Base-by-base conservation (phyloP, 1,139 yeast genomes). In the Geotrichum restrictum region DNA sequence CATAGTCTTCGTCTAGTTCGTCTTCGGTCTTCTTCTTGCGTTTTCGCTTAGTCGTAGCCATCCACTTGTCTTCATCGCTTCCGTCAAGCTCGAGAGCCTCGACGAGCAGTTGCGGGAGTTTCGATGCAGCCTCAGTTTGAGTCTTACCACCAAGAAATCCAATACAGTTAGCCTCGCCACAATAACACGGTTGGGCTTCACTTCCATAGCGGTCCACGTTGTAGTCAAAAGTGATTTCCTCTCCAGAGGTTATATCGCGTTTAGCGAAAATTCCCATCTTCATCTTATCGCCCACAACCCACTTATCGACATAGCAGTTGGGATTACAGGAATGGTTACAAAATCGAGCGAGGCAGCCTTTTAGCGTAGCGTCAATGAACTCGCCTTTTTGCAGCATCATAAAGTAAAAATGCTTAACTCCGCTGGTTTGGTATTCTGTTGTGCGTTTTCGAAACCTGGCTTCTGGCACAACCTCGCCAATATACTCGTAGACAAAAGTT, bases 171-270 rank as follows among this genome's bases (percentile, higher is more conserved):
- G 85, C 77, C 59, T 91, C 95, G 1, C 95, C 97, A 72, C 98
- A 93, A 69, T 86, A 87, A 69, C 98, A 93, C 22, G 88, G 87
- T 70, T 93, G 98, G 6, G 95, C 89, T 58, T 83, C 84, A 1
- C 97, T 95, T 27, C 98, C 98, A 68, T 89, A 93, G 56, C 98
- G 76, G 69, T 93, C 98, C 27, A 93, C 98, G 65, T 93, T 93
- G 69, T 93, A 93, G 69, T 93, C 96, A 71, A 93, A 91, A 0
- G 97, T 88, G 58, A 93, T 82, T 67, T 93, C 98, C 68, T 93
- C 98, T 46, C 96, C 96, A 53, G 70, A 69, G n/a, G 61, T 55
- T 52, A 93, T 88, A 33, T 74, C 70, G 59, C 95, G 74, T 62
- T 86, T 85, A 51, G 97, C 88, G 68, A 93, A 93, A 22, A 93